Evolutionary conservation across 805 yeast species (phyloP), one percentile per base, ranked within the genome.

Genomic region (Cyberlindnera xishuangbannaensis): DNA sequence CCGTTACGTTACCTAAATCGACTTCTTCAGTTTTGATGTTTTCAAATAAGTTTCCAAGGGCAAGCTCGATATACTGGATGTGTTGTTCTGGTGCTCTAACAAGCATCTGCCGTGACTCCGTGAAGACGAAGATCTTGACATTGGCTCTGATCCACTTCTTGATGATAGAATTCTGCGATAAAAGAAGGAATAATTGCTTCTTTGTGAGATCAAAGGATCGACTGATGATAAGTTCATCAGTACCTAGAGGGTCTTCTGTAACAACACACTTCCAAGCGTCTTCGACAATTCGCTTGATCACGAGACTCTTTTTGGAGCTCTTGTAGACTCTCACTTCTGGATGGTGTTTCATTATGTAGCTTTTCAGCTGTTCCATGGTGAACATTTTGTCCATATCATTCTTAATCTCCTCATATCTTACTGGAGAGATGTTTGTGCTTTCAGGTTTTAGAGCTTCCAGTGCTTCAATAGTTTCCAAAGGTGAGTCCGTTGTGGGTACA

Each of bases 91-190:
- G 44, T 0, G 55, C 47, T 12, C 46, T 38, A 2, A 52, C 44
- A 17, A 51, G 29, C 28, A 52, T 43, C 33, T 44, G 40, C 11
- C 31, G 17, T 4, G 50, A 44, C 14, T 39, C 41, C 2, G 52
- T 44, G 2, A 35, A 25, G 15, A 52, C 31, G 9, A 39, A 33
- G n/a, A 52, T 47, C 31, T 41, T 45, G 3, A 48, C 55, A 27
- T 50, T 43, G 2, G 47, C 47, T 28, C 53, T 40, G 10, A 44
- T 37, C 57, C 57, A 51, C 12, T 43, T 47, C 29, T 40, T 36
- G 29, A 51, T 40, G 17, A 47, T 37, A 7, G 45, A 43, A n/a
- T 28, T 31, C 17, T 45, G 48, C 4, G 37, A 31, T 7, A 46
- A n/a, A 6, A 52, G 18, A 5, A 52, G 13, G 24, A 45, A 51